phyloP scores from a whole-genome alignment of 441 rosid species.

The Brassica hybrid region DNA sequence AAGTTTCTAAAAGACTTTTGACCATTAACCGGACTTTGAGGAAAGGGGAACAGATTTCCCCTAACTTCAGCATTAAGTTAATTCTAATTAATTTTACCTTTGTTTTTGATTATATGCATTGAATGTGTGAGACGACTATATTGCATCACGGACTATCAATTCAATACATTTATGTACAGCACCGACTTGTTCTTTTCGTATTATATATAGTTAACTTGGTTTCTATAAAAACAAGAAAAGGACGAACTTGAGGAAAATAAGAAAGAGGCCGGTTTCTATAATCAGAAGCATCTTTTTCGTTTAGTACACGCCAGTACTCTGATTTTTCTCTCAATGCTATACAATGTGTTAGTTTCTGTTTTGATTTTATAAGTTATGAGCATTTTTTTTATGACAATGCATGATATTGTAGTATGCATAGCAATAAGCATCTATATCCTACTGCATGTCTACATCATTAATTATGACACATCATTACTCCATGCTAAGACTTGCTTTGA shows the following conservation, averaged over 20 bases:
- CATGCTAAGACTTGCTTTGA: neutral
- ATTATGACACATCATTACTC: conserved; percentile 15
- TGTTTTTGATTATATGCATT: conserved; percentile 27
- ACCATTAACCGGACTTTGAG: conserved; percentile 43
- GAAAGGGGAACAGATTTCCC: conserved; percentile 43
- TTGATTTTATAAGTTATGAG: neutral
- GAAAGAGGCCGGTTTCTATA: conserved; percentile 26
- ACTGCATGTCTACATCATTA: neutral
- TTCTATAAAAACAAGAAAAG: conserved; percentile 26
- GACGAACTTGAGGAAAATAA: conserved; percentile 11
- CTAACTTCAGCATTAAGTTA: conserved; percentile 44
- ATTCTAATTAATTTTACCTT: conserved; percentile 20
- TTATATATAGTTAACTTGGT: conserved; percentile 26
- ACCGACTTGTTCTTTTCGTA: conserved; percentile 30
- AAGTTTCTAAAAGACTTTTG: conserved; percentile 36
- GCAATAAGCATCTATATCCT: neutral
- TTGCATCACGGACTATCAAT: conserved; percentile 39
- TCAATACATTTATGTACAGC: conserved; percentile 37
- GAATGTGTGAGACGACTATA: conserved; percentile 38
- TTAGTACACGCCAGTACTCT: conserved; percentile 15
- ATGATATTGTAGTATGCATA: conserved; percentile 6
- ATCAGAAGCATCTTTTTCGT: conserved; percentile 33
- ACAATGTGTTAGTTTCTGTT: conserved; percentile 14
- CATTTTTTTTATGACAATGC: neutral
- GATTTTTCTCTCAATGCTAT: conserved; percentile 1